phyloP scores from a whole-genome alignment of 2,329 filamentous ascomycete genomes.

The Trichoderma atroviride region DNA sequence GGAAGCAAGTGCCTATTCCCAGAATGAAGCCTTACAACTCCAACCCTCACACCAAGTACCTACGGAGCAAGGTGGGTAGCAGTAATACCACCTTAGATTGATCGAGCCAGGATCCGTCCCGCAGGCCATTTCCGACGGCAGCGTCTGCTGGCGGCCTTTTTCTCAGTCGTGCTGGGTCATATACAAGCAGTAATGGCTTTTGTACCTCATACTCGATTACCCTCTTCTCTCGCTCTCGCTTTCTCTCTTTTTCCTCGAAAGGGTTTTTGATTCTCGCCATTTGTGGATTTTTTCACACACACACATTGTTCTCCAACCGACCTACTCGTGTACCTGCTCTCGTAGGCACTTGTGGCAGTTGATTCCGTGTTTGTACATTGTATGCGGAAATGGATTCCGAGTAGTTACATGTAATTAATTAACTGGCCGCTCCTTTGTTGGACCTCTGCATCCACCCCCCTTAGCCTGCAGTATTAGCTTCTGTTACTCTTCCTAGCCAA shows the following conservation, averaged over 20 bases:
- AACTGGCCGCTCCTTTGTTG: neutral
- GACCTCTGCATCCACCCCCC: neutral
- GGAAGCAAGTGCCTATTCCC: neutral
- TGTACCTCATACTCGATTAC: neutral
- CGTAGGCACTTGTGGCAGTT: no score
- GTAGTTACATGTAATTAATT: neutral
- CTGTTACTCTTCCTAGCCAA: neutral
- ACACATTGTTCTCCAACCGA: no score
- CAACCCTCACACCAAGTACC: neutral
- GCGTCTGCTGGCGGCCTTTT: conserved; percentile 16
- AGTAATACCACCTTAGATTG: neutral
- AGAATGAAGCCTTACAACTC: no score
- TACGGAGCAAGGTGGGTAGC: neutral
- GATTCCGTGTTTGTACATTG: neutral
- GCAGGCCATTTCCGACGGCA: conserved; percentile 19
- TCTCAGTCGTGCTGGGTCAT: no score
- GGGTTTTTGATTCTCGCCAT: neutral
- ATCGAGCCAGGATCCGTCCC: neutral
- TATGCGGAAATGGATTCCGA: neutral
- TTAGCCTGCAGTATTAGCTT: neutral
- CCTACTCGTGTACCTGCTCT: no score
- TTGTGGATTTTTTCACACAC: neutral
- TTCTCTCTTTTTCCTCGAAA: neutral
- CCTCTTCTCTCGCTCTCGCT: neutral
- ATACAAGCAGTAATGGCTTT: neutral